These are phyloP conservation scores for Herpetomonas tarakana DNA, from an alignment of 208 protist genomes.

Conservation along the genomic window DNA sequence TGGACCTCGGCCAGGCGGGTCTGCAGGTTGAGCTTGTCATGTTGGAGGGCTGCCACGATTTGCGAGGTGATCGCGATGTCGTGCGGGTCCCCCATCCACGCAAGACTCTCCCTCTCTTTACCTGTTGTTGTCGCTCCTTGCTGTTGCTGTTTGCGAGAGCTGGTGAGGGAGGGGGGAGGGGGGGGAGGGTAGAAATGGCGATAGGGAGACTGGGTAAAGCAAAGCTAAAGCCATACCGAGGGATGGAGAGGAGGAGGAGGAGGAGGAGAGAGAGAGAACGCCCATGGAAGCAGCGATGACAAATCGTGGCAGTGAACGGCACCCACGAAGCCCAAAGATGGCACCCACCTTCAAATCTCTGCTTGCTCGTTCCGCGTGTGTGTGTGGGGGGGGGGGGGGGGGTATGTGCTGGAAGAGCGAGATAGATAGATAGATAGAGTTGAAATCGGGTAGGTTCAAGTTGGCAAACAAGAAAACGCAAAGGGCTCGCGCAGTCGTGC, in stretches of 20 bases:
- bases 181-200: no score
- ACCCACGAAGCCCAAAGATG: no score
- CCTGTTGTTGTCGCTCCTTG: no score
- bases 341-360: no score
- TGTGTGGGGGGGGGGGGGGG: no score
- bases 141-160: no score
- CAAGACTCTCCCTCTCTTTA: background rate
- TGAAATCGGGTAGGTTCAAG: no score
- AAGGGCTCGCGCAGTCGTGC: background rate
- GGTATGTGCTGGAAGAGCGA: background rate
- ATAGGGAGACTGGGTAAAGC: no score
- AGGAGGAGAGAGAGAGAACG: background rate
- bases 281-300: background rate
- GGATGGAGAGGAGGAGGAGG: background rate
- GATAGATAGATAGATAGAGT: constrained; percentile 4
- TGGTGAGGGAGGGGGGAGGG: no score
- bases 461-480: background rate
- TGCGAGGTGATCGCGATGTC: constrained; percentile 17
- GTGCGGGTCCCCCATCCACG: background rate
- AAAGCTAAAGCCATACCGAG: no score
- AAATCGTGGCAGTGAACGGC: no score
- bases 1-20: constrained; percentile 64
- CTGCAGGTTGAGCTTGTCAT: constrained; percentile 72
- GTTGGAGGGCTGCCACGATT: constrained; percentile 46
- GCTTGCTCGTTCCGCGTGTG: no score